Evolutionary conservation across 345 rosid genomes (phyloP), one percentile per base, ranked within the genome.

Genomic region (Firmiana major): DNA sequence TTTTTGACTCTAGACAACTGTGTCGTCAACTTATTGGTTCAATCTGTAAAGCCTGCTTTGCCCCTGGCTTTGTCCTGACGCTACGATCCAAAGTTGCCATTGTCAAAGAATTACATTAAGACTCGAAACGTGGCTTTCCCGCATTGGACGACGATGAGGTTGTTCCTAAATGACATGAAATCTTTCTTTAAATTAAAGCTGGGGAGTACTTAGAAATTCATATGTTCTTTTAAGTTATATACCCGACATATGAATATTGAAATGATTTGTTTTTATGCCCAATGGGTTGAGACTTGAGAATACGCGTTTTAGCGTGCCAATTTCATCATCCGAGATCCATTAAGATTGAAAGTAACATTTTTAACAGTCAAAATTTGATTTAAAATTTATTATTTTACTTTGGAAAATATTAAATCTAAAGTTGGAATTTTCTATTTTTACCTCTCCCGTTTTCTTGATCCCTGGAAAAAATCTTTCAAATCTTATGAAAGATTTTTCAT

Each of bases 71-170:
- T 79, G 78, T 82, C 81, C 59, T n/a, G n/a, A 77, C 55, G 75
- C 57, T 62, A 83, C 42, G 67, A 63, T 66, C 43, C 74, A 13
- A 74, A 68, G 83, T 7, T 71, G 84, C 57, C 77, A 57, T 67
- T 73, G 48, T 45, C 59, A 58, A 59, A 36, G n/a, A 60, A 8
- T 2, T 36, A 21, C 76, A 53, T 68, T 36, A 8, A 3, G 16
- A 73, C 71, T 7, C n/a, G 0, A 73, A 28, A 79, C 82, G 84
- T 84, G 81, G 73, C 84, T 63, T 26, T 48, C 24, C 48, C 21
- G 31, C 55, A 60, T 64, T n/a, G 58, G 19, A 5, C 19, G 66
- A 73, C 12, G 1, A 26, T 64, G 17, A 53, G 28, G 66, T 43
- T 8, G 66, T 12, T 71, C 53, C 17, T 38, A 22, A 49, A 78